Base-by-base conservation (phyloP, 768 basidiomycete genomes). In the Suillus alpinus region DNA sequence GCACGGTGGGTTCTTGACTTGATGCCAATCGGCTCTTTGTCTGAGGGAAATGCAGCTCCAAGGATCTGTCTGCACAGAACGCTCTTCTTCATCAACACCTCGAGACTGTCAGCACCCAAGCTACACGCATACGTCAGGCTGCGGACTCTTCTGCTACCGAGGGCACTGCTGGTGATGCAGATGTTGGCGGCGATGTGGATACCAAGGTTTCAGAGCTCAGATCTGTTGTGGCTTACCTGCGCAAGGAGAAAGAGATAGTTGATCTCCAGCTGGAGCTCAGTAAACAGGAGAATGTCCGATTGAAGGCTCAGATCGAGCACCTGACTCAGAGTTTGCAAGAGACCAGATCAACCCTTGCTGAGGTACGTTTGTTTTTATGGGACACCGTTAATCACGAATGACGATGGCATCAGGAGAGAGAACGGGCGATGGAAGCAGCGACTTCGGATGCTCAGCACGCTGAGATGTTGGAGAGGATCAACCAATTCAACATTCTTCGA, bases 191-290 rank as follows among this genome's bases (percentile, higher is more conserved):
- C 18, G 85, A 87, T 61, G 67, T 76, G 3, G 89, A 91, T 63
- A 79, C 79, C 2, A 88, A 91, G 69, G 64, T 91, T 10, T 79
- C 87, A 0, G 91, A 93, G 64, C 75, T 94, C 23, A 88, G 89
- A 32, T 83, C 88, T 18, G 88, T 94, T 31, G 86, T 94, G 46
- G 81, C 86, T 2, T 95, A 91, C 73, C 77, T 95, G 37, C 83
- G 94, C 44, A 92, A 89, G 68, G 94, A 95, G 79, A 94, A 95
- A 75, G 92, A 95, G 70, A 93, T 95, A 57, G 88, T 92, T 49
- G 93, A 95, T 65, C 82, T 94, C 36, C 92, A 94, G 64, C 80
- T 93, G 29, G 91, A 94, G 67, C 83, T 95, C 52, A 83, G 87
- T 78, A 85, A 83, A 69, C 84, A 86, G 66, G 92, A 95, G 76